A percentile compares a stretch with the other conserved stretches of the same genome.
Evolutionary conservation across 2,329 filamentous ascomycete genomes (phyloP).

Genomic region (Aspergillus caelatus): DNA sequence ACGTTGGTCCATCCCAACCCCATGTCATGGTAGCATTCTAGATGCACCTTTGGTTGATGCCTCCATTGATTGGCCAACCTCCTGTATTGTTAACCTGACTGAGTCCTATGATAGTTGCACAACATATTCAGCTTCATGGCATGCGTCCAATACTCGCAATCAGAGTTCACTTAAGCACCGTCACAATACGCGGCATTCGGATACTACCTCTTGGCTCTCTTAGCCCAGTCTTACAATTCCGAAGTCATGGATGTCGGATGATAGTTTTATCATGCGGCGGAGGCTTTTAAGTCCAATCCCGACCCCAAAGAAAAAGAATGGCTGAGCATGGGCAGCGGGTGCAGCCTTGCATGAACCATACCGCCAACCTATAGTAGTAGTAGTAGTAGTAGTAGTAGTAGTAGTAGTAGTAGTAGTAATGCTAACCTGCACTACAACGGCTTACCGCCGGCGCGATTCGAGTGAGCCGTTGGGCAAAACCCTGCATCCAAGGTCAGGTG

Average conservation of each 20-base stretch:
- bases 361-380: not conserved
- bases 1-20: not conserved
- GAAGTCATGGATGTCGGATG: too few relatives aligned
- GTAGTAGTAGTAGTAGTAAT: too few relatives aligned
- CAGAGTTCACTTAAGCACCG: not conserved
- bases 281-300: not conserved
- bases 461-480: not conserved
- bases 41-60: not conserved
- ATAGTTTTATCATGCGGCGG: not conserved
- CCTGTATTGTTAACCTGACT: too few relatives aligned
- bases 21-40: not conserved
- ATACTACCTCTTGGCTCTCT: conserved; percentile 3
- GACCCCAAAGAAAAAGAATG: not conserved
- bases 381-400: too few relatives aligned
- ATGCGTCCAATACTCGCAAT: not conserved
- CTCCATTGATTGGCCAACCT: too few relatives aligned
- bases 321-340: too few relatives aligned
- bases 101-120: not conserved
- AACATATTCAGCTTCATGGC: not conserved
- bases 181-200: not conserved
- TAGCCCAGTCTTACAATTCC: not conserved
- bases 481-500: not conserved
- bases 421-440: not conserved
- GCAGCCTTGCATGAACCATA: not conserved
- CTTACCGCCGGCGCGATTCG: not conserved